A percentile compares a stretch with the other conserved stretches of the same genome.
Conservation (phyloP, 1,139 yeast species). For the Pichia sp. region DNA sequence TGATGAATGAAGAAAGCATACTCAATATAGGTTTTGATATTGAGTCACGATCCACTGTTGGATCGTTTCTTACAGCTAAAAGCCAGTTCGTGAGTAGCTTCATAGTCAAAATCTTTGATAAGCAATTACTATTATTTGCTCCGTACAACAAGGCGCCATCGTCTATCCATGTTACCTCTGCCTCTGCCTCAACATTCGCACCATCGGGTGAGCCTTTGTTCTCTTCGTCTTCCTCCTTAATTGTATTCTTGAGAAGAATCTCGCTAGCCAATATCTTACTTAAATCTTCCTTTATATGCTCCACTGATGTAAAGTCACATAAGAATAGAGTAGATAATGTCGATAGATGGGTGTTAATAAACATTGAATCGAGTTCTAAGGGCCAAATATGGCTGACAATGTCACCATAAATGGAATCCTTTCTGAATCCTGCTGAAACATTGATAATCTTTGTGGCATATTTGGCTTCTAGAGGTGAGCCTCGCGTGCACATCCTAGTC, state of each 20-base stretch:
- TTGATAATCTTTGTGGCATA: constrained; percentile 59
- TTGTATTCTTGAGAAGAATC: constrained; percentile 44
- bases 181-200: background rate
- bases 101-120: constrained; percentile 48
- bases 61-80: constrained; percentile 28
- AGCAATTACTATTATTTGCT: constrained; percentile 27
- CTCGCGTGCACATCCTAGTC: constrained; percentile 38
- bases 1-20: constrained; percentile 56
- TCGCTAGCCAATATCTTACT: constrained; percentile 57
- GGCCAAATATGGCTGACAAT: constrained; percentile 46
- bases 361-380: constrained; percentile 30
- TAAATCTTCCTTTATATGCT: constrained; percentile 41
- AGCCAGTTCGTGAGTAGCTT: constrained; percentile 60
- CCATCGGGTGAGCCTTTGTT: background rate
- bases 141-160: constrained; percentile 35
- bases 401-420: constrained; percentile 22
- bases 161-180: constrained; percentile 38
- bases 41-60: constrained; percentile 26
- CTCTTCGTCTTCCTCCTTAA: constrained; percentile 22
- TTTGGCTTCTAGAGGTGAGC: constrained; percentile 57
- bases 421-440: background rate
- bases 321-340: constrained; percentile 55
- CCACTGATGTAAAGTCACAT: constrained; percentile 45
- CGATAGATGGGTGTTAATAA: constrained; percentile 51
- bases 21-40: constrained; percentile 61